phyloP scores from a whole-genome alignment of 352 stramenopile species.

The Phytophthora kernoviae region DNA sequence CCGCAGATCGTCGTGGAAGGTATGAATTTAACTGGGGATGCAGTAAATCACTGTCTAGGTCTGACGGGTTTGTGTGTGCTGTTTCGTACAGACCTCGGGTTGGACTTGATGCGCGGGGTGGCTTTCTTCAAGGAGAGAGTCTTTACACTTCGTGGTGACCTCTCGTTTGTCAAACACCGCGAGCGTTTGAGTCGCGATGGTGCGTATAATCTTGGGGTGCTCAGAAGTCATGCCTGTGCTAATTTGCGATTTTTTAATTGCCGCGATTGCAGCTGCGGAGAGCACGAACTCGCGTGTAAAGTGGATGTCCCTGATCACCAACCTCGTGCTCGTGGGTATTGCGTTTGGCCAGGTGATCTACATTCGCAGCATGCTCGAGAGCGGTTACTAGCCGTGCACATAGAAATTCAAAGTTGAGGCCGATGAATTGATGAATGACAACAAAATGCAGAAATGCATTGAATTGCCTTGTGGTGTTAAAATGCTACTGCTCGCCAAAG shows the following conservation, averaged over 20 bases:
- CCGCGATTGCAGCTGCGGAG: slow-evolving; percentile 65
- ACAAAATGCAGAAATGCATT: slow-evolving; percentile 12
- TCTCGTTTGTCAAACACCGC: slow-evolving; percentile 81
- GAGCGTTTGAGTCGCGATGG: slow-evolving; percentile 77
- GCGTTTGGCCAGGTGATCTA: slow-evolving; percentile 83
- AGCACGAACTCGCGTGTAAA: slow-evolving; percentile 83
- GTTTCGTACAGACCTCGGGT: slow-evolving; percentile 53
- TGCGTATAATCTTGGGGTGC: slow-evolving; percentile 14
- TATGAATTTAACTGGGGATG: slow-evolving; percentile 9
- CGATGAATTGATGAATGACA: slow-evolving; percentile 1
- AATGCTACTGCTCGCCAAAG: neutral
- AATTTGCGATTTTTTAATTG: slow-evolving; percentile 8
- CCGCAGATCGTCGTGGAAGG: slow-evolving; percentile 82
- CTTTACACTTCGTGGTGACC: slow-evolving; percentile 76
- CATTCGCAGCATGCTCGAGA: slow-evolving; percentile 83
- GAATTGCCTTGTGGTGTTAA: slow-evolving; percentile 3
- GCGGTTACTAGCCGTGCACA: slow-evolving; percentile 53
- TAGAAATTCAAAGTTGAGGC: neutral
- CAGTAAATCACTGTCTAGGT: neutral
- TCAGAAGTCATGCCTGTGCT: neutral
- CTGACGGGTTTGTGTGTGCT: slow-evolving; percentile 4
- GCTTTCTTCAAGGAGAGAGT: slow-evolving; percentile 81
- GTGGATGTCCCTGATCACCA: slow-evolving; percentile 82
- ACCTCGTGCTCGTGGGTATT: slow-evolving; percentile 78
- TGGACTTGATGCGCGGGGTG: slow-evolving; percentile 85